Base-by-base conservation (phyloP, 768 basidiomycete species). In the Termitomyces sp. region DNA sequence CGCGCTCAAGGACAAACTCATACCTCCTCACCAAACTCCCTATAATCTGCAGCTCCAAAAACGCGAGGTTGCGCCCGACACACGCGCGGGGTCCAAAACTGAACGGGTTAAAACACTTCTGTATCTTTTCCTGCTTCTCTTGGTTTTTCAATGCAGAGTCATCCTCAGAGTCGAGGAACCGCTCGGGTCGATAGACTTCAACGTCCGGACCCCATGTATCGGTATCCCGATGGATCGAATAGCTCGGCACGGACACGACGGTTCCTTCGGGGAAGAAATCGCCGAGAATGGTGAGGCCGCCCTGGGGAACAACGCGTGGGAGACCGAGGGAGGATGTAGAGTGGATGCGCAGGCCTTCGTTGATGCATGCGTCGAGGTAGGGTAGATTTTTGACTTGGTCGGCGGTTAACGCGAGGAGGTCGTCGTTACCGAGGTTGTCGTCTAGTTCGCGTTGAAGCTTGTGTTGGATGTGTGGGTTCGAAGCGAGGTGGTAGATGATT, bases 321-420 rank as follows among this genome's bases (percentile, higher is more conserved):
- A 97, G 81, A 14, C 94, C 94, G 28, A 94, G 74, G 5, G 85
- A 81, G 3, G 86, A 88, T 0, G 93, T 92, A 1, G 90, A 88
- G 72, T 95, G 92, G 8, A 93, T 66, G 2, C 94, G 85, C 28
- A 97, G 77, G 2, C 78, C 86, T 70, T 97, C 94, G 66, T 90
- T 84, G 71, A 96, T 88, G 68, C 87, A 89, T 0, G 93, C 93
- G 45, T 91, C 84, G 60, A 95, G 80, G 70, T 90, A 94, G 8
- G 86, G 79, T 17, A 92, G 73, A 0, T 74, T 74, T 68, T 93
- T 93, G 52, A 90, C 81, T 56, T 84, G 79, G 51, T 87, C 85
- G 53, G 73, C 84, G 1, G 79, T 82, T n/a, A 83, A 74, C 19
- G 84, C 83, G 2, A 71, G 6, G 30, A 32, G 65, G 63, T 88